Evolutionary conservation across 2,329 filamentous ascomycete genomes (phyloP), one percentile per base, ranked within the genome.

Genomic region (Ceratocystis destructans): DNA sequence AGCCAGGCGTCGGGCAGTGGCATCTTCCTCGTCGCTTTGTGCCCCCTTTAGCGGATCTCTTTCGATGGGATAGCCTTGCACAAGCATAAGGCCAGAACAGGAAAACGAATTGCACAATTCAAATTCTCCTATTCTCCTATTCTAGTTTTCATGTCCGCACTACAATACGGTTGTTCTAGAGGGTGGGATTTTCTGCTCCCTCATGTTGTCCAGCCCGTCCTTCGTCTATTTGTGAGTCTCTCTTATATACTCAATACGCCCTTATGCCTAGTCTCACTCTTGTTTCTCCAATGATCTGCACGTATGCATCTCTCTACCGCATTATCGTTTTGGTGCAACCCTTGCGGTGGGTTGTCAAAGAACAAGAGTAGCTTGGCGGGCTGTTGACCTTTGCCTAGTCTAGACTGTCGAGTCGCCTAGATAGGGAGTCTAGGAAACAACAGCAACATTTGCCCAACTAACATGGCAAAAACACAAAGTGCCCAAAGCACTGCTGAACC

Each of bases 261-360:
- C 37, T 41, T 41, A 12, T 41, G 37, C 37, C 37, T 25, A 8
- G 20, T 2, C 3, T 53, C 22, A 8, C 8, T n/a, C 28, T 59
- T 28, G 12, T 5, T 59, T 17, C 28, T n/a, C 25, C 25, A 12
- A 59, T 59, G 55, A 59, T 59, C 55, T 59, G 55, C 55, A 59
- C n/a, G n/a, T 37, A 59, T 59, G 55, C 55, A 59, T 59, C 33
- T 59, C 55, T 59, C 28, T 59, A 33, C 55, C 55, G 55, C 31
- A 4, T 33, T 33, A 59, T 59, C 17, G 25, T n/a, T 8, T 59
- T 37, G 28, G 15, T 59, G 55, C 55, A 33, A 59, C 55, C 12
- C 55, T 59, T 37, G 55, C 55, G 55, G 55, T 59, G 55, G 28
- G 15, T 59, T 37, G 55, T 59, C 55, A 59, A 37, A 59, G 17